phyloP scores from a whole-genome alignment of 1,139 yeast species.

The Candida neerlandica region DNA sequence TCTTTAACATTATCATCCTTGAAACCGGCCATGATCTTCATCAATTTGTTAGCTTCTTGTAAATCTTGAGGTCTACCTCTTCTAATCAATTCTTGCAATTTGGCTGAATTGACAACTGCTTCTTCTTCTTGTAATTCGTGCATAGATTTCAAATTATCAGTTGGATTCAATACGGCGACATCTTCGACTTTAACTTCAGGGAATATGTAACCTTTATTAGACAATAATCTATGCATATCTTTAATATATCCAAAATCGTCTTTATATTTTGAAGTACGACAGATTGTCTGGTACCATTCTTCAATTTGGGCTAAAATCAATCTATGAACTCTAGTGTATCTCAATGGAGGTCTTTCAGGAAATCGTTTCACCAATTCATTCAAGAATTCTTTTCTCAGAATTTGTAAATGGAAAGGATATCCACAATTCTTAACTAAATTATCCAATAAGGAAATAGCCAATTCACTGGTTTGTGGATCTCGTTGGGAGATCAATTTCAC shows the following conservation, averaged over 20 bases:
- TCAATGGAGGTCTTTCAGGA: slow-evolving; percentile 92
- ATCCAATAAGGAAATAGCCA: slow-evolving; percentile 67
- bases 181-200: slow-evolving; percentile 92
- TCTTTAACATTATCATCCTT: slow-evolving; percentile 73
- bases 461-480: slow-evolving; percentile 75
- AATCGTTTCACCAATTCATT: slow-evolving; percentile 90
- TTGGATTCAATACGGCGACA: slow-evolving; percentile 91
- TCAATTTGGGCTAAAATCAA: slow-evolving; percentile 87
- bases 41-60: slow-evolving; percentile 92
- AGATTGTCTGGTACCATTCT: slow-evolving; percentile 96
- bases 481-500: slow-evolving; percentile 82
- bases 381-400: slow-evolving; percentile 90
- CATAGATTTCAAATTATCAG: slow-evolving; percentile 83
- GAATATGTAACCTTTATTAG: slow-evolving; percentile 86
- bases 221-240: slow-evolving; percentile 91
- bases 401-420: slow-evolving; percentile 93
- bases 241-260: slow-evolving; percentile 90
- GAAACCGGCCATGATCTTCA: slow-evolving; percentile 98
- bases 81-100: slow-evolving; percentile 91
- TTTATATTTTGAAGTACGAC: slow-evolving; percentile 85
- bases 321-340: slow-evolving; percentile 81
- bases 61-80: slow-evolving; percentile 95
- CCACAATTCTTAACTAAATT: slow-evolving; percentile 97
- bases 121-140: slow-evolving; percentile 93
- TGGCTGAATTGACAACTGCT: slow-evolving; percentile 89